Evolutionary conservation across 306 rosid species (phyloP).

Genomic region (Cicer chorassanicum): DNA sequence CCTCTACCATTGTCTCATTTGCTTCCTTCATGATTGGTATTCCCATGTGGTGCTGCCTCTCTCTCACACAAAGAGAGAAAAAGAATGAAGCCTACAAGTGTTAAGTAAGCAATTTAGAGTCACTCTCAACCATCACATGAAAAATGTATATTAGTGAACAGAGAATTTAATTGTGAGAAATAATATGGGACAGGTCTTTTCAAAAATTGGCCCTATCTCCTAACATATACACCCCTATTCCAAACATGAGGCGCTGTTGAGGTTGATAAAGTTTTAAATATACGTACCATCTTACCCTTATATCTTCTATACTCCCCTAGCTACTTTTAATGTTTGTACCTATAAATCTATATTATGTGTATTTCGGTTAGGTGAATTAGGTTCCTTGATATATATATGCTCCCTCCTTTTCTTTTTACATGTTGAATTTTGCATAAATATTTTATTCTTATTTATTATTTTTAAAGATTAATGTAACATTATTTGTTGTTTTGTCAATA

Average conservation of each 20-base stretch:
- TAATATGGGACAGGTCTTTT: slow-evolving; percentile 51
- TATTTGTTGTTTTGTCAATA: too few species aligned
- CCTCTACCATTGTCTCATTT: slow-evolving; percentile 97
- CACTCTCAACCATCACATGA: slow-evolving; percentile 55
- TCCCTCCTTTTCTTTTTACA: too few species aligned
- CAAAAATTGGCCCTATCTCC: slow-evolving; percentile 35
- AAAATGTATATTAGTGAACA: slow-evolving; percentile 41
- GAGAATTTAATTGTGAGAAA: slow-evolving; percentile 28
- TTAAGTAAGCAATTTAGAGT: slow-evolving; percentile 41
- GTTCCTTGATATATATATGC: too few species aligned
- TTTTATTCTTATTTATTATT: too few species aligned
- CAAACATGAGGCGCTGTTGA: slow-evolving; percentile 40
- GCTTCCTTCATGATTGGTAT: slow-evolving; percentile 75
- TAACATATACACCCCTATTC: slow-evolving; percentile 43
- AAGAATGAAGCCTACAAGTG: slow-evolving; percentile 45
- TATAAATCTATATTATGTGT: too few species aligned
- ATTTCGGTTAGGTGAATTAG: too few species aligned
- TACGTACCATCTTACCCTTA: slow-evolving; percentile 34
- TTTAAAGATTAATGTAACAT: too few species aligned
- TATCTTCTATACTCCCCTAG: neutral
- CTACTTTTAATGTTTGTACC: neutral
- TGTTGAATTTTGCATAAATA: too few species aligned
- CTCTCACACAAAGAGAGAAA: slow-evolving; percentile 13
- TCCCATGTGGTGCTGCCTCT: slow-evolving; percentile 99
- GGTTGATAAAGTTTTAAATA: slow-evolving; percentile 15